phyloP scores from a whole-genome alignment of 495 filamentous ascomycete genomes.

The Talaromyces stipitatus region DNA sequence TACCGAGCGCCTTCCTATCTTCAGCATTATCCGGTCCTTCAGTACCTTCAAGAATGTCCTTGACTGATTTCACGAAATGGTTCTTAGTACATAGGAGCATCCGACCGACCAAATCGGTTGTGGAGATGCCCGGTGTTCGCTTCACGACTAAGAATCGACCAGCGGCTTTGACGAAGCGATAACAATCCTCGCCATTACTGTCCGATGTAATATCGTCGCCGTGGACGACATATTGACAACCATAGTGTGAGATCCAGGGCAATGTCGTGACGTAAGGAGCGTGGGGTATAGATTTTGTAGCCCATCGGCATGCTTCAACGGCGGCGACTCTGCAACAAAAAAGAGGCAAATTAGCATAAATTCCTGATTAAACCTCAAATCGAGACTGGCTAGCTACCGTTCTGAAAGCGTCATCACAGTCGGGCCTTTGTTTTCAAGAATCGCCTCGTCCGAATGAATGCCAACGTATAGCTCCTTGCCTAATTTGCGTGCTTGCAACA shows the following conservation, averaged over 20 bases:
- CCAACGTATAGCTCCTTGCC: conserved; percentile 85
- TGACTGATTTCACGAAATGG: conserved; percentile 77
- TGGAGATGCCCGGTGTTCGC: conserved; percentile 92
- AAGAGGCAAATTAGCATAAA: conserved; percentile 6
- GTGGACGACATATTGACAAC: conserved; percentile 87
- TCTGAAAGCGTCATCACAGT: conserved; percentile 93
- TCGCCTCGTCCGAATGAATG: conserved; percentile 89
- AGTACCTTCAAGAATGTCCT: conserved; percentile 54
- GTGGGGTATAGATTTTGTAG: conserved; percentile 69
- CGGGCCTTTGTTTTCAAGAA: conserved; percentile 93
- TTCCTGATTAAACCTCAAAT: not conserved
- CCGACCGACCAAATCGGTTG: conserved; percentile 91
- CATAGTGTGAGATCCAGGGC: conserved; percentile 88
- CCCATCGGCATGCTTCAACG: conserved; percentile 92
- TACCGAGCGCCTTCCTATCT: conserved; percentile 53
- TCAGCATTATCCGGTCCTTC: conserved; percentile 63
- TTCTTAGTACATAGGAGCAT: conserved; percentile 90
- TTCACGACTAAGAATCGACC: conserved; percentile 90
- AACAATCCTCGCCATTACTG: conserved; percentile 84
- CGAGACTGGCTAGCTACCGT: conserved; percentile 49
- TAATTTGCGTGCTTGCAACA: conserved; percentile 83
- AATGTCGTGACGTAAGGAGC: conserved; percentile 94
- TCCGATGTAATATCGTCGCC: conserved; percentile 87
- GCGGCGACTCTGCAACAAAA: conserved; percentile 54
- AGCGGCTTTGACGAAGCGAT: conserved; percentile 89